Evolutionary conservation across 2,329 filamentous ascomycete species (phyloP).

Genomic region (Alternaria sp.): DNA sequence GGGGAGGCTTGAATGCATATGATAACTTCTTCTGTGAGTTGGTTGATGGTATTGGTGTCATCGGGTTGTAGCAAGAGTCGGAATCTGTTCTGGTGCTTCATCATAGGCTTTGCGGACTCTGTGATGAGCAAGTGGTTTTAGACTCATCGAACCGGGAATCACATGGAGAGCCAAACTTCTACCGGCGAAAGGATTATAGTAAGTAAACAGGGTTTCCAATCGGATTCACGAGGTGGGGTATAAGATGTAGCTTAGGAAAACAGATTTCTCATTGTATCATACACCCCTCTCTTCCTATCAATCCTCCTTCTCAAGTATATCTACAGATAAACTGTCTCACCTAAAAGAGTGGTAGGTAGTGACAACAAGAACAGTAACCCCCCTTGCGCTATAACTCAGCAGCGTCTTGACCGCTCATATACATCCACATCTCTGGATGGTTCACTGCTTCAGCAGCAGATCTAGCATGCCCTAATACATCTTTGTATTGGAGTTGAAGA

Average conservation of each 20-base stretch:
- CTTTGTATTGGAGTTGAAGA: not conserved
- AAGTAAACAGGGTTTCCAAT: not conserved
- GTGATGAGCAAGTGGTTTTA: not conserved
- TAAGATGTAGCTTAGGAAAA: not conserved
- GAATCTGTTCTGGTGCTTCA: not conserved
- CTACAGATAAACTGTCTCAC: not conserved
- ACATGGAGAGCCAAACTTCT: not conserved
- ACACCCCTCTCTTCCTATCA: not conserved
- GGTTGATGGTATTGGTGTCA: not conserved
- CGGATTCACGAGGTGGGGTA: not conserved
- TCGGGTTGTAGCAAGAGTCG: not conserved
- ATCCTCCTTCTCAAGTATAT: not conserved
- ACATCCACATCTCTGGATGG: not conserved
- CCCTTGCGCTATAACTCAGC: not conserved
- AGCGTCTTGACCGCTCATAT: not conserved
- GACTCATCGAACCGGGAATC: not conserved
- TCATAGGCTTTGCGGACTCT: not conserved
- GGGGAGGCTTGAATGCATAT: not conserved
- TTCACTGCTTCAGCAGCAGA: not conserved
- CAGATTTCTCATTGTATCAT: not conserved
- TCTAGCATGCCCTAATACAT: not conserved
- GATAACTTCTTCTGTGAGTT: not conserved
- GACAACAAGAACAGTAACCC: not conserved
- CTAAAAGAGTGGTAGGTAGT: not conserved
- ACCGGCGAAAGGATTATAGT: rapidly evolving